Conservation (phyloP, 805 yeast species). For the Yueomyces sp. region DNA sequence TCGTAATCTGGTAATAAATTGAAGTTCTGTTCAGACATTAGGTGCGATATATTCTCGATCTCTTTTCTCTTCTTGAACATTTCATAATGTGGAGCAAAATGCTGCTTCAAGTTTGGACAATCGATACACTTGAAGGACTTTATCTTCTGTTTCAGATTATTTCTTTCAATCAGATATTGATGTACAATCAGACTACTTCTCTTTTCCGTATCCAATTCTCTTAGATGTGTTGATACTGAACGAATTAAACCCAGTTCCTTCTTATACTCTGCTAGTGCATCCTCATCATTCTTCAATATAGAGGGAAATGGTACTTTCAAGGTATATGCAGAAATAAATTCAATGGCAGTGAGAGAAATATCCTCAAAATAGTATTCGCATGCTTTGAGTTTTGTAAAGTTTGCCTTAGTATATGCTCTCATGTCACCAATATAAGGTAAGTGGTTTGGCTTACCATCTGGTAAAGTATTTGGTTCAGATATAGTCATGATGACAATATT, state of each 20-base stretch:
- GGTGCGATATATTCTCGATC: slow-evolving; percentile 41
- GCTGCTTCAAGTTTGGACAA: slow-evolving; percentile 32
- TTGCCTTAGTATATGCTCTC: slow-evolving; percentile 11
- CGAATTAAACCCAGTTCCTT: slow-evolving; percentile 13
- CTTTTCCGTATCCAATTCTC: slow-evolving; percentile 14
- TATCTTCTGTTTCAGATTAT: slow-evolving; percentile 15
- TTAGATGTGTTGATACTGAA: slow-evolving; percentile 12
- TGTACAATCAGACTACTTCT: slow-evolving; percentile 21
- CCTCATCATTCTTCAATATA: slow-evolving; percentile 17
- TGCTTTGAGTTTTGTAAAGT: slow-evolving; percentile 20
- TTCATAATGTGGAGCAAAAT: slow-evolving; percentile 32
- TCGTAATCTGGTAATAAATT: slow-evolving; percentile 89
- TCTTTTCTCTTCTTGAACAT: slow-evolving; percentile 34
- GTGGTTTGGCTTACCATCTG: slow-evolving; percentile 20
- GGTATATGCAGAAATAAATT: slow-evolving; percentile 17
- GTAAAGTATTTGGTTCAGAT: slow-evolving; percentile 19
- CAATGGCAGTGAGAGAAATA: slow-evolving; percentile 18
- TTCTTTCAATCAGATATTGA: slow-evolving; percentile 17
- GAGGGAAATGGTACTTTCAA: slow-evolving; percentile 15
- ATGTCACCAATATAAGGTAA: slow-evolving; percentile 25
- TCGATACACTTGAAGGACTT: slow-evolving; percentile 11
- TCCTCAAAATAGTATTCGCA: slow-evolving; percentile 19
- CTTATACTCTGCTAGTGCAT: slow-evolving; percentile 11
- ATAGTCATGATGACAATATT: slow-evolving; percentile 20
- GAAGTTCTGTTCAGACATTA: slow-evolving; percentile 76